phyloP scores from a whole-genome alignment of 306 rosid genomes.

The Ziziphus jujuba region DNA sequence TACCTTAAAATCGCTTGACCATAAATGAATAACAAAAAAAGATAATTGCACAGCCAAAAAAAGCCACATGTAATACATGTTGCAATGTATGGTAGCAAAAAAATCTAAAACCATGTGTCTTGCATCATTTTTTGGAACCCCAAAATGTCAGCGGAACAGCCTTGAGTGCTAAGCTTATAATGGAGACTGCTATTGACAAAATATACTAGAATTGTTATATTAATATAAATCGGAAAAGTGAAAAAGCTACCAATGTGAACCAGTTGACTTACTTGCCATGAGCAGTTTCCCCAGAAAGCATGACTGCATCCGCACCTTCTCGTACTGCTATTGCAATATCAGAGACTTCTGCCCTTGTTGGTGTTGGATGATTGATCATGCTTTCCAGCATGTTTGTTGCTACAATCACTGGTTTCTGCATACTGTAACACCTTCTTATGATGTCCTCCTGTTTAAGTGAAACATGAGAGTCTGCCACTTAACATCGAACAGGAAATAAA shows the following conservation, averaged over 20 bases:
- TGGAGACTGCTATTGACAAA: too few species aligned
- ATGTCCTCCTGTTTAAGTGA: conserved; percentile 71
- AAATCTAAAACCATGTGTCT: too few species aligned
- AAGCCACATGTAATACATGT: too few species aligned
- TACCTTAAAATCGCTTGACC: too few species aligned
- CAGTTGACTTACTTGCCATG: conserved; percentile 82
- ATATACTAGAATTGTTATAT: background rate
- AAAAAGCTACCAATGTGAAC: conserved; percentile 1
- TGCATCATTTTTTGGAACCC: too few species aligned
- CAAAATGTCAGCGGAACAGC: too few species aligned
- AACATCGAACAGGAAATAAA: conserved; percentile 14
- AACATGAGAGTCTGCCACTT: conserved; percentile 21
- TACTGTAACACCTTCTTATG: conserved; percentile 67
- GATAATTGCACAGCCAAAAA: too few species aligned
- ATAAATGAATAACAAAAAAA: too few species aligned
- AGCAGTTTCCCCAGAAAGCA: conserved; percentile 99
- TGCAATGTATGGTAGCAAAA: too few species aligned
- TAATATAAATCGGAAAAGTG: background rate
- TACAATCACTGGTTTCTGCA: conserved; percentile 95
- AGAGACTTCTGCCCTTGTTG: conserved; percentile 96
- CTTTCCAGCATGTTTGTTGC: conserved; percentile 99
- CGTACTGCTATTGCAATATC: conserved; percentile 96
- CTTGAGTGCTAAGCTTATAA: too few species aligned
- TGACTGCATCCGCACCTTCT: conserved; percentile 93
- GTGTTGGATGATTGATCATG: conserved; percentile 94